Base-by-base conservation (phyloP, 192 early-diverging fungal species). In the Umbelopsis ramanniana region DNA sequence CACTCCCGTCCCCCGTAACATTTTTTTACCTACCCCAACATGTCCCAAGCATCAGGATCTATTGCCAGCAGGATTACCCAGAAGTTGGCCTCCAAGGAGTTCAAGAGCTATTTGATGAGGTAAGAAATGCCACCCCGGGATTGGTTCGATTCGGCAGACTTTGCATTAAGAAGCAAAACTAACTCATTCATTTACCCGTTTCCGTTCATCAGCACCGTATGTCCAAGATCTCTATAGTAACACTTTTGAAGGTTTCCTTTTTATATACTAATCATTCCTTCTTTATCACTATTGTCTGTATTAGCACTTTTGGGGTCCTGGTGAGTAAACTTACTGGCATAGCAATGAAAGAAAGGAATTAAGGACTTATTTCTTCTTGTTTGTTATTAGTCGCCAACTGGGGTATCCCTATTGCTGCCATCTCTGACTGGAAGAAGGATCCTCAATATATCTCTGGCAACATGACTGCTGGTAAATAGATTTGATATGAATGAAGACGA, bases 381-480 rank as follows among this genome's bases (percentile, higher is more conserved):
- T 23, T 71, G n/a, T 46, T 12, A 40, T 6, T 70, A 63, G 89
- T 87, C 15, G 93, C 90, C 67, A 94, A 93, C 84, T 93, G 97
- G 97, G 97, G 97, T 54, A 89, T 99, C 66, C 97, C 97, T 52
- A 70, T 99, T 33, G 96, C 96, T 37, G 97, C 97, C 10, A 94
- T 97, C 70, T 93, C 93, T 47, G 97, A 99, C 78, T 90, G 88
- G 67, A 88, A 92, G 69, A 94, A 96, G 78, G 92, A 92, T 67
- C 94, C 95, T 10, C 94, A 95, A 70, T 82, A 92, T 74, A 99
- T 99, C 77, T 92, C 89, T 35, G 93, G 93, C 60, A 97, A 95
- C 70, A 98, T 98, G 97, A 98, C 97, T 38, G 72, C 75, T 19
- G 91, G 90, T 91, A 75, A 53, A 63, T n/a, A 6, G 48, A 15